Evolutionary conservation across 306 rosid species (phyloP).

Genomic region (Vicia sativa): DNA sequence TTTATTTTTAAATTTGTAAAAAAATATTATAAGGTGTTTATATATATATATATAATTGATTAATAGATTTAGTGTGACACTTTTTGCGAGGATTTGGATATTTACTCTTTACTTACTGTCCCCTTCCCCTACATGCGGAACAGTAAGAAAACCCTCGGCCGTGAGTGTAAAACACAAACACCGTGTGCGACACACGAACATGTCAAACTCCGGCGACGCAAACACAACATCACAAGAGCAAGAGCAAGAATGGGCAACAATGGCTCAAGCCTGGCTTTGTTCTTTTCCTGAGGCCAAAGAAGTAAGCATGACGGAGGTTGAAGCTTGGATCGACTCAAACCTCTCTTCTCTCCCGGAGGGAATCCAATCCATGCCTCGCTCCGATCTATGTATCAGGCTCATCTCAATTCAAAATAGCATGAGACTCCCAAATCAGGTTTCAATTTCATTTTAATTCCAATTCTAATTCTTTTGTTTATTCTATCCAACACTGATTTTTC

Average conservation of each 20-base stretch:
- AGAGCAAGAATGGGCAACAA: conserved; percentile 82
- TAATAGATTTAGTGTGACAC: too few species aligned
- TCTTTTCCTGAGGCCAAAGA: conserved; percentile 83
- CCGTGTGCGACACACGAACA: conserved; percentile 26
- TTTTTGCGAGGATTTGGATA: too few species aligned
- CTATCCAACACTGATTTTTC: not conserved
- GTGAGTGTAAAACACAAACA: not conserved
- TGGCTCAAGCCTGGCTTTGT: conserved; percentile 94
- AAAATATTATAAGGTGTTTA: too few species aligned
- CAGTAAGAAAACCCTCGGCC: conserved; percentile 20
- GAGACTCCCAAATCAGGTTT: conserved; percentile 54
- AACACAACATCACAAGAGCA: conserved; percentile 14
- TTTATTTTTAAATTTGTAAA: too few species aligned
- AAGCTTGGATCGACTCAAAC: conserved; percentile 89
- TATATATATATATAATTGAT: too few species aligned
- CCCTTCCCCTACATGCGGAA: not conserved
- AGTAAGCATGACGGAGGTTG: conserved; percentile 78
- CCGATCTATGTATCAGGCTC: conserved; percentile 76
- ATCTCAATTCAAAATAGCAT: conserved; percentile 82
- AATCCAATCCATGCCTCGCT: conserved; percentile 83
- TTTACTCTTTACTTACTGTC: not conserved
- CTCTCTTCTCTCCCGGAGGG: conserved; percentile 69
- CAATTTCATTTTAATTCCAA: too few species aligned
- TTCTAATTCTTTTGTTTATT: not conserved
- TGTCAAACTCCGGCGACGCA: conserved; percentile 54